These are phyloP conservation scores for Solanum bukasovii DNA, from an alignment of 257 asterid species.

Conservation along the genomic window DNA sequence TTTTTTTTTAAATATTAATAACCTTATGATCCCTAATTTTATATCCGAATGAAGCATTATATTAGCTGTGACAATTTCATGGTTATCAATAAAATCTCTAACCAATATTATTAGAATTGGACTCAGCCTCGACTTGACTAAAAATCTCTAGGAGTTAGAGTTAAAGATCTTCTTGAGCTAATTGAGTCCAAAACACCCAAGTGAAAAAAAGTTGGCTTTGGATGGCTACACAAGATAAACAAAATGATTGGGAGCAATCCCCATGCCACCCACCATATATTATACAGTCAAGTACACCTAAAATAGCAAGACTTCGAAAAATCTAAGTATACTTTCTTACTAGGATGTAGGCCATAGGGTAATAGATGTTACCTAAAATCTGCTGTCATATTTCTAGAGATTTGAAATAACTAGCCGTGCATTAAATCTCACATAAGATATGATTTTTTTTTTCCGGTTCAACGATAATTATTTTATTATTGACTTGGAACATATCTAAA, in stretches of 20 bases:
- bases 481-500: too few relatives aligned
- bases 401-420: neutral
- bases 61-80: neutral
- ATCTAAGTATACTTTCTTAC: neutral
- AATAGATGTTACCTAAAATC: neutral
- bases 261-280: neutral
- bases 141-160: neutral
- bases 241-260: neutral
- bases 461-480: too few relatives aligned
- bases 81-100: neutral
- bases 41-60: neutral
- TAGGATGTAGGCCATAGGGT: neutral
- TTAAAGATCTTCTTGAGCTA: neutral
- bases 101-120: neutral
- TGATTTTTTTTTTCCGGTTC: neutral
- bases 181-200: neutral
- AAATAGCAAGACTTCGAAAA: neutral
- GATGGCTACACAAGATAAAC: neutral
- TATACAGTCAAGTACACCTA: neutral
- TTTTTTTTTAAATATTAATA: too few relatives aligned
- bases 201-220: neutral
- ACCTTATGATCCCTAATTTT: neutral
- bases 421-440: neutral
- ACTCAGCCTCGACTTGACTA: neutral
- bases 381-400: neutral